These are phyloP conservation scores for Omphalotus guepiniiformis DNA, from an alignment of 768 basidiomycete species.

Conservation along the genomic window DNA sequence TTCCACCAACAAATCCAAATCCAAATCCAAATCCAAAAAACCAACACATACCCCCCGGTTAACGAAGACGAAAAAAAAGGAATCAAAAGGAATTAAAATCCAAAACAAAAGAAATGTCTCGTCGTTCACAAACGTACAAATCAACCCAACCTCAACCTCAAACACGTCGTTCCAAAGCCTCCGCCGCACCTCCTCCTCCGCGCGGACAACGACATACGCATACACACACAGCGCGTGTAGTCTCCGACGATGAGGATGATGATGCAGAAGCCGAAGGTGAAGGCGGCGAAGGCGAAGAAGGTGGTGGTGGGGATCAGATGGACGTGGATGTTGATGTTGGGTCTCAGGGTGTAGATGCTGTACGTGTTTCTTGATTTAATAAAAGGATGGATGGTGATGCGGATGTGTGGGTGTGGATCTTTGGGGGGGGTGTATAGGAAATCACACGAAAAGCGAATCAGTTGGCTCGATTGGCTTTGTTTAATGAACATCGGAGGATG, in stretches of 20 bases:
- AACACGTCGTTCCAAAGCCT: too few relatives aligned
- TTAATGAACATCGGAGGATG: conserved; percentile 66
- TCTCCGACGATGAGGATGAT: conserved; percentile 17
- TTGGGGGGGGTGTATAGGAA: too few relatives aligned
- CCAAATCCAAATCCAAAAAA: too few relatives aligned
- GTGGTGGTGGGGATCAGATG: conserved; percentile 29
- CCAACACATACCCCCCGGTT: too few relatives aligned
- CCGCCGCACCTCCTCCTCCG: too few relatives aligned
- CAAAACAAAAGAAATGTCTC: too few relatives aligned
- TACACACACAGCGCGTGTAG: not conserved
- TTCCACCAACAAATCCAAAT: too few relatives aligned
- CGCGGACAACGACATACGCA: too few relatives aligned
- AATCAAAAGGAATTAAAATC: too few relatives aligned
- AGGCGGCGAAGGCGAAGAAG: conserved; percentile 34
- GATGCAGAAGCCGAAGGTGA: conserved; percentile 18
- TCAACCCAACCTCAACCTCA: too few relatives aligned
- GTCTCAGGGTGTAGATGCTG: conserved; percentile 19
- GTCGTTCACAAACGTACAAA: too few relatives aligned
- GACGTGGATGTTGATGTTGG: conserved; percentile 30
- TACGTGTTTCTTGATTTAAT: conserved; percentile 8
- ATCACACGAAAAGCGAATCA: conserved; percentile 61
- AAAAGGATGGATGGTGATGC: not conserved
- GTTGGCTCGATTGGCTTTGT: conserved; percentile 78
- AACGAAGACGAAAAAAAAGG: too few relatives aligned
- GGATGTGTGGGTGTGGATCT: conserved; percentile 32